Conservation (phyloP, 257 asterid species). For the Verbena officinalis region DNA sequence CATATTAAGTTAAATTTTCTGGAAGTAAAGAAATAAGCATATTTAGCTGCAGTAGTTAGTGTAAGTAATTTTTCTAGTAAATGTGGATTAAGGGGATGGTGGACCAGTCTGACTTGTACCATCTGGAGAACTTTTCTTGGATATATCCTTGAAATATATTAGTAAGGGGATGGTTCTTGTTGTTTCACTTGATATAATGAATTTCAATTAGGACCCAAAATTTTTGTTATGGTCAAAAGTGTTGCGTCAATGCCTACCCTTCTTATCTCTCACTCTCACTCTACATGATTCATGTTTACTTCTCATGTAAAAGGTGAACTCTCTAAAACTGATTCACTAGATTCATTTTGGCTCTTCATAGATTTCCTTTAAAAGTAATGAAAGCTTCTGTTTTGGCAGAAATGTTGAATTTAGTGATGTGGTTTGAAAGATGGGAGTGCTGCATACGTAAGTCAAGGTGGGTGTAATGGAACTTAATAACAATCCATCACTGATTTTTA, state of each 20-base stretch:
- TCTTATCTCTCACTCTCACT: background rate
- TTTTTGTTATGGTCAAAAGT: constrained; percentile 2
- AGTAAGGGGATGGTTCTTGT: background rate
- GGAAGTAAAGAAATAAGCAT: background rate
- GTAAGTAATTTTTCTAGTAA: background rate
- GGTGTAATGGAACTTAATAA: constrained; percentile 8
- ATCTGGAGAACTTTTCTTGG: background rate
- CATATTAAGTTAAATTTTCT: background rate
- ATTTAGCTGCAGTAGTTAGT: background rate
- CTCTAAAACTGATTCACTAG: background rate
- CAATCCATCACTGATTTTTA: background rate
- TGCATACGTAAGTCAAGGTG: constrained; percentile 24
- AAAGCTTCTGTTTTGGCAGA: constrained; percentile 27
- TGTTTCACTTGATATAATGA: constrained; percentile 1
- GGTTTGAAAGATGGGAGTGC: constrained; percentile 16
- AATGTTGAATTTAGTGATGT: constrained; percentile 21
- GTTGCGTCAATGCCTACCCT: background rate
- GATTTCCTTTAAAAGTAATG: constrained; percentile 7
- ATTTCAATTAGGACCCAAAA: background rate
- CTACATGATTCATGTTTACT: background rate
- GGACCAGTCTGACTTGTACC: background rate
- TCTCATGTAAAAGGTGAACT: background rate
- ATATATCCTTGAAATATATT: background rate
- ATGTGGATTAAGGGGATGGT: background rate
- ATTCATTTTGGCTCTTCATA: background rate